These are phyloP conservation scores for Picochlorum sp. DNA, from an alignment of 139 green algal genomes.

Conservation along the genomic window DNA sequence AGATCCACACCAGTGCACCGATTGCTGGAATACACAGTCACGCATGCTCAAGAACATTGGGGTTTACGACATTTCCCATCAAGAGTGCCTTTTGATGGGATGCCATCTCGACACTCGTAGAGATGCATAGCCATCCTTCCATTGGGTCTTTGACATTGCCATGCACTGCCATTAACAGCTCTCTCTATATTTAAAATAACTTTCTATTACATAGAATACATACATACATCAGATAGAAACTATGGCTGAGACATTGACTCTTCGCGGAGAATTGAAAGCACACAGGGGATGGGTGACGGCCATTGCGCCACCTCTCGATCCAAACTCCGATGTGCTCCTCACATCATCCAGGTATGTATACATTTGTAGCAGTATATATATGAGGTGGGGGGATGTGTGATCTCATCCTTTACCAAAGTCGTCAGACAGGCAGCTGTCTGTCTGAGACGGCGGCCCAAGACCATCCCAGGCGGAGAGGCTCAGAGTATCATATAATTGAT, in stretches of 20 bases:
- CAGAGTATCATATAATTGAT: neutral
- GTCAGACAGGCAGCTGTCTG: neutral
- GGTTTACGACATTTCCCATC: too few species aligned
- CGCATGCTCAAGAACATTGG: neutral
- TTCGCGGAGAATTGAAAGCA: slow-evolving; percentile 65
- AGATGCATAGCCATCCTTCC: too few species aligned
- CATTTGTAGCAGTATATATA: neutral
- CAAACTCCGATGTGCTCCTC: slow-evolving; percentile 83
- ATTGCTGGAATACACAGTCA: neutral
- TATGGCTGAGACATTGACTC: slow-evolving; percentile 71
- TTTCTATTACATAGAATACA: neutral
- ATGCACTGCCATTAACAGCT: neutral
- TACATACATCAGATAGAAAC: slow-evolving; percentile 7
- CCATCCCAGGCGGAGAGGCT: too few species aligned
- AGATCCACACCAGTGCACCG: neutral
- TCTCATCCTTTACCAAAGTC: neutral
- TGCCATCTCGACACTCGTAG: too few species aligned
- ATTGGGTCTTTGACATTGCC: neutral
- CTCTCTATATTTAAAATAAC: too few species aligned
- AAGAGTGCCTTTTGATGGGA: too few species aligned
- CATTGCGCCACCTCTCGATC: slow-evolving; percentile 93
- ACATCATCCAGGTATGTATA: slow-evolving; percentile 74
- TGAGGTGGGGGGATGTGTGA: neutral
- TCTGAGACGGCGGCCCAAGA: neutral
- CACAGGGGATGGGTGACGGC: slow-evolving; percentile 75